Base-by-base conservation (phyloP, 2,329 filamentous ascomycete species). In the Nothophaeocryptopus gaeumannii region DNA sequence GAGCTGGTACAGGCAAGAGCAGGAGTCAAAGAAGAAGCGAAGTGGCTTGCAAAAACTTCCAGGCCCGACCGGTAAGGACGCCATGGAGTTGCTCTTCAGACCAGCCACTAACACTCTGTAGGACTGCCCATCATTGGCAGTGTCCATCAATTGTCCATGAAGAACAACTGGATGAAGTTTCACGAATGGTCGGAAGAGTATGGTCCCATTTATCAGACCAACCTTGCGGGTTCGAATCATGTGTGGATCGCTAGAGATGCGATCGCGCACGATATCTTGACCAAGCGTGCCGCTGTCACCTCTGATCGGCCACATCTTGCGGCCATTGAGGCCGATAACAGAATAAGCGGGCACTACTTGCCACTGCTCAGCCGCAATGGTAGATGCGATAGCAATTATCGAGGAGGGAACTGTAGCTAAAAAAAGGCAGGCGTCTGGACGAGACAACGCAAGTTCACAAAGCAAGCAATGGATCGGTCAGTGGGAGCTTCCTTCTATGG, bases 301-400 rank as follows among this genome's bases (percentile, higher is more conserved):
- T 75, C 73, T 14, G 71, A 74, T 44, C 66, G 73, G 30, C 72
- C 72, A 10, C 70, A 71, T 46, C 75, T 74, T 39, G 71, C 72
- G 2, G 71, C 70, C 2, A 53, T 75, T 29, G 63, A 74, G 15
- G 62, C 67, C 20, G 72, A 74, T 54, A 75, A 74, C 44, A 67
- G 72, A 14, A 70, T 69, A 7, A 72, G 70, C 50, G 71, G 69
- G 10, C 70, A 75, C 47, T 75, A 75, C 42, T 63, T 75, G 2
- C 73, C 73, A 2, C 53, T 75, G 3, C 65, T 74, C 47, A 72
- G 69, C 55, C 67, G 67, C 50, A 74, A 75, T 56, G 47, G 53
- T n/a, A 20, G 7, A 7, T 26, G 7, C 20, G 7, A 26, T 7
- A 26, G 20, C 20, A 7, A 4, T 26, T 4, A 26, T 26, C 20